phyloP scores from a whole-genome alignment of 495 filamentous ascomycete genomes.

The Neurospora sp. region DNA sequence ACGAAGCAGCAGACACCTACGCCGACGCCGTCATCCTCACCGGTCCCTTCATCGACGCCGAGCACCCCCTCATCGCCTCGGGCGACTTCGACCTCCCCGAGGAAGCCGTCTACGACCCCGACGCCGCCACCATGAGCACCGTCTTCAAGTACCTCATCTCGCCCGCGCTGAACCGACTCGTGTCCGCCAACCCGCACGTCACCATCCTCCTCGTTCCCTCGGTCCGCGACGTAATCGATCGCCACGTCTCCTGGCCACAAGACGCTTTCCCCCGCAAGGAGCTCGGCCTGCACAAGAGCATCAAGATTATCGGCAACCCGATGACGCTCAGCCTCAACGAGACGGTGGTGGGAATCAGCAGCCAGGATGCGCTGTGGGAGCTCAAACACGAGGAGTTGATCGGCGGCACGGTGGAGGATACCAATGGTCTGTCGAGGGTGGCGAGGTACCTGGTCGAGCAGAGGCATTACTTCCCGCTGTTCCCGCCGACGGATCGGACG shows the following conservation, averaged over 20 bases:
- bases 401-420: constrained; percentile 38
- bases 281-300: constrained; percentile 62
- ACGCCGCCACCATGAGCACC: constrained; percentile 67
- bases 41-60: constrained; percentile 83
- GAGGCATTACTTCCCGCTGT: constrained; percentile 80
- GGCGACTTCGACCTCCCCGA: constrained; percentile 88
- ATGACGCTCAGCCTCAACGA: constrained; percentile 83
- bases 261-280: constrained; percentile 63
- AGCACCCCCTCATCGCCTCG: constrained; percentile 78
- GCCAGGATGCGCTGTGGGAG: constrained; percentile 74
- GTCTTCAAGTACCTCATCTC: constrained; percentile 76
- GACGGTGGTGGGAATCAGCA: constrained; percentile 63
- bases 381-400: constrained; percentile 67
- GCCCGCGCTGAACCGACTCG: constrained; percentile 53
- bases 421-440: constrained; percentile 53
- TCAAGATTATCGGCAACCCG: constrained; percentile 72
- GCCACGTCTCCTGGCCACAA: constrained; percentile 86
- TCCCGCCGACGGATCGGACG: constrained; percentile 61
- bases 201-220: constrained; percentile 77
- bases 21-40: constrained; percentile 73
- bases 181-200: constrained; percentile 57
- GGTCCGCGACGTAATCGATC: constrained; percentile 71
- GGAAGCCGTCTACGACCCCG: constrained; percentile 53
- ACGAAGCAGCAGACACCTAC: constrained; percentile 58
- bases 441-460: constrained; percentile 73